These are phyloP conservation scores for Blastocystis sp. DNA, from an alignment of 352 stramenopile species.

Conservation along the genomic window DNA sequence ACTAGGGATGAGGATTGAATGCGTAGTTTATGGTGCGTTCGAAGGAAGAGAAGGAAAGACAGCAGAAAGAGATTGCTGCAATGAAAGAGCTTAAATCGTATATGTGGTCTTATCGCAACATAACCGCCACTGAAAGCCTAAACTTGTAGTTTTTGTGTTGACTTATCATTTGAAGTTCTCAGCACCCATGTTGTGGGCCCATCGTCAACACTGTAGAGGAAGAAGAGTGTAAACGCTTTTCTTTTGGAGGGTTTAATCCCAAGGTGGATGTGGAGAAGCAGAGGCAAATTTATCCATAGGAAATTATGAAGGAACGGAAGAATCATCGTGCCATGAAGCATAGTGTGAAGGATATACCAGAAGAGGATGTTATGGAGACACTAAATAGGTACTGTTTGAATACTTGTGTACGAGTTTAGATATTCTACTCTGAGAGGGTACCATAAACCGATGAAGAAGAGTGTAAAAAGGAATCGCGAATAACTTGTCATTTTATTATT, in stretches of 20 bases:
- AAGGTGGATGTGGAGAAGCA: neutral
- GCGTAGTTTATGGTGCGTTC: conserved; percentile 51
- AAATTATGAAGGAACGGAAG: conserved; percentile 52
- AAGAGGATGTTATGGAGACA: neutral
- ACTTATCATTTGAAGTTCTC: neutral
- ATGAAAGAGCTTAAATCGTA: conserved; percentile 55
- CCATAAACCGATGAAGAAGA: neutral
- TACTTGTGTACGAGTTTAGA: neutral
- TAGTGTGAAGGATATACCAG: neutral
- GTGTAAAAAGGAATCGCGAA: conserved; percentile 13
- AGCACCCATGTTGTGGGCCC: conserved; percentile 13
- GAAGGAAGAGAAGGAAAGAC: neutral
- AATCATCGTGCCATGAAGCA: conserved; percentile 19
- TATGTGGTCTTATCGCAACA: conserved; percentile 48
- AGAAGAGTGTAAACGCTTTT: conserved; percentile 59
- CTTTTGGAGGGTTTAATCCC: conserved; percentile 33
- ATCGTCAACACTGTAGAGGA: conserved; percentile 7
- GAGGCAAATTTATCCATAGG: neutral
- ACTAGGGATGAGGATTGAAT: neutral
- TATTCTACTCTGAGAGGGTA: conserved; percentile 12
- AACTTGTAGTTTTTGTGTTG: neutral
- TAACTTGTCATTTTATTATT: conserved; percentile 49
- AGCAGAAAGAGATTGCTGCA: conserved; percentile 9
- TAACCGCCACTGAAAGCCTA: neutral
- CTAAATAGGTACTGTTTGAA: neutral